Conservation (phyloP, 352 stramenopile species). For the Hyaloperonospora brassicae region DNA sequence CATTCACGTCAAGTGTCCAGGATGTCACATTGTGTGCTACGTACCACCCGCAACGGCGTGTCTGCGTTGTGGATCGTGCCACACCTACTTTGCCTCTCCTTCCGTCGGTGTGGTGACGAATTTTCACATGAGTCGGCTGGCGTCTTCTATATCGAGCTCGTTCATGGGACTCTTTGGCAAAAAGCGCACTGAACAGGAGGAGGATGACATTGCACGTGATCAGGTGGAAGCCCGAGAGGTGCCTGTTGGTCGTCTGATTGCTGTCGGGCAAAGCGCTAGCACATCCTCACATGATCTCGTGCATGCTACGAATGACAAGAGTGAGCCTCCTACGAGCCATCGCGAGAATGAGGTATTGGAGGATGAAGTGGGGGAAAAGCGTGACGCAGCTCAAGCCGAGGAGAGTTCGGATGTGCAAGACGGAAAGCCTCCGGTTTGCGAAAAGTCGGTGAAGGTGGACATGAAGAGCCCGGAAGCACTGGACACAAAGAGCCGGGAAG, state of each 20-base stretch:
- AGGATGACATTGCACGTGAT: conserved; percentile 13
- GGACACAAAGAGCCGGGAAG: too few species aligned
- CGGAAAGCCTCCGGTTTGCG: background rate
- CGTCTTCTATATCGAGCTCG: conserved; percentile 69
- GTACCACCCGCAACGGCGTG: conserved; percentile 69
- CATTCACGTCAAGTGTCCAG: conserved; percentile 78
- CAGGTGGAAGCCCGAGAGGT: conserved; percentile 36
- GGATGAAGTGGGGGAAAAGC: conserved; percentile 28
- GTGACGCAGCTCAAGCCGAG: conserved; percentile 7
- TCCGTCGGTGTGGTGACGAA: conserved; percentile 73
- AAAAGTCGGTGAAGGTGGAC: conserved; percentile 7
- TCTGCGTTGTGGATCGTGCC: conserved; percentile 67
- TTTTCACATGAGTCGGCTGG: conserved; percentile 73
- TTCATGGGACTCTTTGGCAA: conserved; percentile 63
- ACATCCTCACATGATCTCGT: conserved; percentile 20
- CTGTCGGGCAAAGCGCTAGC: conserved; percentile 45
- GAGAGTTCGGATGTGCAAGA: conserved; percentile 3
- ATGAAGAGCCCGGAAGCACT: background rate
- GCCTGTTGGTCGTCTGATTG: conserved; percentile 52
- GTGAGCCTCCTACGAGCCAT: conserved; percentile 23
- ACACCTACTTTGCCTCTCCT: conserved; percentile 79
- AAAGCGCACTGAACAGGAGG: conserved; percentile 22
- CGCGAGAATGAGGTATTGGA: conserved; percentile 18
- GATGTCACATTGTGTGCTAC: conserved; percentile 62
- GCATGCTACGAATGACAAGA: conserved; percentile 25